Base-by-base conservation (phyloP, 257 asterid genomes). In the Catharanthus roseus region DNA sequence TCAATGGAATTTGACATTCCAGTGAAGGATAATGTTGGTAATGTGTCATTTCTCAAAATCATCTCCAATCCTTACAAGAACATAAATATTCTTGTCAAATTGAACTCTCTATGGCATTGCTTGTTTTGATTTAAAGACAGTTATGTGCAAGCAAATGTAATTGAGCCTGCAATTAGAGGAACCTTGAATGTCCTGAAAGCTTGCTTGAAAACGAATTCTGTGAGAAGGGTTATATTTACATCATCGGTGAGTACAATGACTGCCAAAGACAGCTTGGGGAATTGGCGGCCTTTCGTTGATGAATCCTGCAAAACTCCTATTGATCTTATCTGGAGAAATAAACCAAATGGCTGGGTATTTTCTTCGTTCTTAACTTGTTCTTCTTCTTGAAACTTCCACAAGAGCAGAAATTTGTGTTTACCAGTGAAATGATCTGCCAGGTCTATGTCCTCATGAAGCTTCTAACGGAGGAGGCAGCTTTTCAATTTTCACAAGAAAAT, bases 321-420 rank as follows among this genome's bases (percentile, higher is more conserved):
- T 50, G 65, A 81, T 75, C 86, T 70, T 34, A 88, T 86, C 74
- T 82, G 90, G 70, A 76, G 86, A 70, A 72, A 78, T 63, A 91
- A 87, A 87, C 84, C 96, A 57, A 85, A 85, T 64, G 98, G 98
- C 34, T 90, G 98, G 98, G 98, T 90, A 90, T 64, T 61, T 0
- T 26, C 72, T 65, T 55, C 12, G 41, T 33, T 16, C n/a, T 53
- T 47, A 61, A 24, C 49, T 38, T 21, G 10, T 54, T 38, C 0
- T 58, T 21, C 65, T 29, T 58, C 21, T 2, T 56, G 38, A 28
- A 56, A 12, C 36, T 26, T 56, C 13, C 28, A 29, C 53, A 13
- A 21, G 53, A 0, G 7, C 10, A 15, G 26, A 68, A 65, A 57
- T 28, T 45, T 79, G 41, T 47, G 42, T 31, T 72, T 1, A 68